A percentile compares a stretch with the other conserved stretches of the same genome.
Conservation (phyloP, 106 monocot genomes). For the Dendrobium catenatum region DNA sequence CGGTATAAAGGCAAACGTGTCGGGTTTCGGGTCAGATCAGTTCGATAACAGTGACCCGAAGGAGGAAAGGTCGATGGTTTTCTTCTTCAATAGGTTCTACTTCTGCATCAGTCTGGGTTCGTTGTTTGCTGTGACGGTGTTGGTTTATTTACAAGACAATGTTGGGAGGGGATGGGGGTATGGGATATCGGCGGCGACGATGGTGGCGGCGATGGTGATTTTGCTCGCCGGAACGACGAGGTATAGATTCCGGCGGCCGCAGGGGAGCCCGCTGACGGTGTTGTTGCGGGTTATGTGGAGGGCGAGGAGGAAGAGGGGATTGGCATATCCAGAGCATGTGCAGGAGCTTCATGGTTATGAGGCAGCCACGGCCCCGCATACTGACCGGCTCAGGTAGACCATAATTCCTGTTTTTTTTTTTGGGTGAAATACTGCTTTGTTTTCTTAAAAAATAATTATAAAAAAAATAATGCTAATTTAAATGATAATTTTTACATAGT, state of each 20-base stretch:
- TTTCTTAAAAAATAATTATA: too few species aligned
- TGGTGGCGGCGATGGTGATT: conserved; percentile 33
- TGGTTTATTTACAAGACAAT: conserved; percentile 61
- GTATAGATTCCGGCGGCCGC: conserved; percentile 35
- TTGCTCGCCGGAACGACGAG: conserved; percentile 31
- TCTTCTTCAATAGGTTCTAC: conserved; percentile 72
- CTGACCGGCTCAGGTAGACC: conserved; percentile 30
- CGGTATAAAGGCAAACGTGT: conserved; percentile 72
- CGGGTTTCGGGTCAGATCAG: conserved; percentile 68
- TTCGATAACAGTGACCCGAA: conserved; percentile 40
- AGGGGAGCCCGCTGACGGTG: conserved; percentile 54
- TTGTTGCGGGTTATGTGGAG: conserved; percentile 27
- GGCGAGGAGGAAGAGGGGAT: conserved; percentile 44
- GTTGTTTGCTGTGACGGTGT: conserved; percentile 46
- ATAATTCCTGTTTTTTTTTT: neutral
- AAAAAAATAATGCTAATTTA: too few species aligned
- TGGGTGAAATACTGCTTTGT: too few species aligned
- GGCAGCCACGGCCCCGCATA: conserved; percentile 28
- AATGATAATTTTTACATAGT: too few species aligned
- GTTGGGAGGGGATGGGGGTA: conserved; percentile 61
- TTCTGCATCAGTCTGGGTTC: conserved; percentile 61
- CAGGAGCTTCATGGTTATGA: conserved; percentile 34
- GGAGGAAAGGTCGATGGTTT: conserved; percentile 45
- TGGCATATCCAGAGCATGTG: conserved; percentile 18
- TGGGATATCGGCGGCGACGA: conserved; percentile 40